phyloP scores from a whole-genome alignment of 2,329 filamentous ascomycete genomes.

The Periconia macrospinosa region DNA sequence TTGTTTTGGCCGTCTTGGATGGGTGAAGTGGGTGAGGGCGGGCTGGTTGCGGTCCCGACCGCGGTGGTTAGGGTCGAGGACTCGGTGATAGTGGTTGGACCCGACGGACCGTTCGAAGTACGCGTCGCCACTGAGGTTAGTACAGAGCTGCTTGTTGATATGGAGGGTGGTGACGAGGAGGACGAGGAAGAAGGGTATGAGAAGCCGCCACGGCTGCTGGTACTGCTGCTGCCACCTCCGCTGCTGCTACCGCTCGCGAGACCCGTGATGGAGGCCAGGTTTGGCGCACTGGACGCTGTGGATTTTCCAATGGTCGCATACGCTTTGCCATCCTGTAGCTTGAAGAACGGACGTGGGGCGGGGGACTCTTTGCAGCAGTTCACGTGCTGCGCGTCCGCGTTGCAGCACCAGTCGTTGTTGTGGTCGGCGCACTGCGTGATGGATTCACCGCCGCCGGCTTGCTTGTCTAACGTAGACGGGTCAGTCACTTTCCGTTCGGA shows the following conservation, averaged over 20 bases:
- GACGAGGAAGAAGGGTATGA: slow-evolving; percentile 9
- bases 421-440: slow-evolving; percentile 37
- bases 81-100: slow-evolving; percentile 19
- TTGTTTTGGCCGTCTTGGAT: neutral
- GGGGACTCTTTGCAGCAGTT: slow-evolving; percentile 38
- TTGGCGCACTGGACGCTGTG: slow-evolving; percentile 13
- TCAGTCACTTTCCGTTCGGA: too few relatives aligned
- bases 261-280: slow-evolving; percentile 31
- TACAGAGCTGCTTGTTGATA: neutral
- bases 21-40: slow-evolving; percentile 7
- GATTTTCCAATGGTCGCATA: slow-evolving; percentile 34
- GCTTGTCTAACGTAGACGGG: slow-evolving; percentile 16
- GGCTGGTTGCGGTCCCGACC: slow-evolving; percentile 1
- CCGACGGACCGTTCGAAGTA: slow-evolving; percentile 25
- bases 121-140: slow-evolving; percentile 22
- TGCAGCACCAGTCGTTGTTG: slow-evolving; percentile 40
- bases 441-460: slow-evolving; percentile 29
- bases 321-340: slow-evolving; percentile 29
- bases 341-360: slow-evolving; percentile 35
- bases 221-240: slow-evolving; percentile 8
- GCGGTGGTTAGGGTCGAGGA: slow-evolving; percentile 6
- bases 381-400: slow-evolving; percentile 28
- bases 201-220: neutral
- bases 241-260: slow-evolving; percentile 19
- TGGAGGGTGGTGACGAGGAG: slow-evolving; percentile 6